A percentile compares a stretch with the other conserved stretches of the same genome.
phyloP scores from a whole-genome alignment of 2,329 filamentous ascomycete species.

The Ophiocordyceps camponoti-leonardi region DNA sequence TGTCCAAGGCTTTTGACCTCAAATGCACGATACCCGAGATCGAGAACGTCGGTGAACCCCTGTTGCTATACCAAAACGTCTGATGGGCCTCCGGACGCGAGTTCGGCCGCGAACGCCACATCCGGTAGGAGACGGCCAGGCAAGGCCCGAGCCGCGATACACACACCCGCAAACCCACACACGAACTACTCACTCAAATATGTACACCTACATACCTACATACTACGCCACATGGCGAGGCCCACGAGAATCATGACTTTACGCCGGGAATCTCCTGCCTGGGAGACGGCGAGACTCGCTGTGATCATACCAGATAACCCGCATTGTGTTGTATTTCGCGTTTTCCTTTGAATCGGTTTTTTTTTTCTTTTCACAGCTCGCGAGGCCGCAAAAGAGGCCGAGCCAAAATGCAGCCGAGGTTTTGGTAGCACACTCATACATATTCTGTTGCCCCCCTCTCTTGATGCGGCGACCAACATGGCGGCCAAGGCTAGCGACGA shows the following conservation, averaged over 20 bases:
- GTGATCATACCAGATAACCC: not conserved
- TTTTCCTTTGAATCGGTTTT: not conserved
- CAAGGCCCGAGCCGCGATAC: not conserved
- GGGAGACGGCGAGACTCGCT: not conserved
- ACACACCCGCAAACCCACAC: not conserved
- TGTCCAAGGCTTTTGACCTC: conserved; percentile 95
- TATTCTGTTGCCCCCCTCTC: not conserved
- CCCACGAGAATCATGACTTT: not conserved
- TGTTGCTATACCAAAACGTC: conserved; percentile 69
- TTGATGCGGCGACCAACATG: not conserved
- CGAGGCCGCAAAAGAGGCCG: too few relatives aligned
- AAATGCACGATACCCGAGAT: conserved; percentile 99
- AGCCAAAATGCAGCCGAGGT: not conserved
- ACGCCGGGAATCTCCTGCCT: not conserved
- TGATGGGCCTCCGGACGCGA: conserved; percentile 6
- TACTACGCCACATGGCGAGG: not conserved
- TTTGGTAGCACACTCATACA: not conserved
- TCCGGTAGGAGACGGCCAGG: not conserved
- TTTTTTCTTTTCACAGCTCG: not conserved
- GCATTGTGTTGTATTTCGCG: not conserved
- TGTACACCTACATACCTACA: not conserved
- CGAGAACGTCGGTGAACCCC: conserved; percentile 89
- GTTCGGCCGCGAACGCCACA: not conserved
- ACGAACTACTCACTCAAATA: too few relatives aligned
- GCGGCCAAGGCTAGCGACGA: not conserved